Evolutionary conservation across 306 rosid species (phyloP), one percentile per base, ranked within the genome.

Genomic region (Sesbania bispinosa): DNA sequence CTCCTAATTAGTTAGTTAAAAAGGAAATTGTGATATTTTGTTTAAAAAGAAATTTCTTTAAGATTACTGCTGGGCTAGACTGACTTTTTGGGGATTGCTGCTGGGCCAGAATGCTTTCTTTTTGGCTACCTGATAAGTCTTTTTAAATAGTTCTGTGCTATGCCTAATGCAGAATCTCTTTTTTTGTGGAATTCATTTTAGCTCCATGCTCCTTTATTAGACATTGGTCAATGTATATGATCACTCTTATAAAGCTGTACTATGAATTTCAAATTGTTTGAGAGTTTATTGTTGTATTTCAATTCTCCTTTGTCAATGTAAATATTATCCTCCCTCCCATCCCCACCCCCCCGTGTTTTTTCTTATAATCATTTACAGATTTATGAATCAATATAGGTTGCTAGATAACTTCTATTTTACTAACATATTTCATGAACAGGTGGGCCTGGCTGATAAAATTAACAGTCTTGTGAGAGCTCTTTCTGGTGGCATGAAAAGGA

Each of bases 401-500:
- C 18, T 77, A 66, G 62, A 42, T 74, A 36, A 73, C 52, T 62
- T 81, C 8, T 72, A 58, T 71, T n/a, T n/a, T n/a, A n/a, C n/a
- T n/a, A n/a, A n/a, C n/a, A n/a, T n/a, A n/a, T n/a, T 67, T 51
- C 62, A 51, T 83, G 72, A 72, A 32, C 85, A 93, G 98, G 98
- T 93, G 79, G 98, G 98, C 65, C 75, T 93, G 79, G 98, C 92
- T 24, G 98, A 93, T 79, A 93, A 93, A 83, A 81, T 82, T 70
- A 90, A 80, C 82, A 84, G 89, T 24, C 48, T 81, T 61, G 98
- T 90, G 69, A 80, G 79, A 62, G 79, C 93, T 79, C 97, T 90
- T 53, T 93, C 98, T 74, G 98, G 98, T 53, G 98, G 98, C 74
- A 93, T 93, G 98, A 93, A 88, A 86, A 83, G 98, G 92, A 93